Conservation (phyloP, 2,329 filamentous ascomycete species). For the Colletotrichum sp. region DNA sequence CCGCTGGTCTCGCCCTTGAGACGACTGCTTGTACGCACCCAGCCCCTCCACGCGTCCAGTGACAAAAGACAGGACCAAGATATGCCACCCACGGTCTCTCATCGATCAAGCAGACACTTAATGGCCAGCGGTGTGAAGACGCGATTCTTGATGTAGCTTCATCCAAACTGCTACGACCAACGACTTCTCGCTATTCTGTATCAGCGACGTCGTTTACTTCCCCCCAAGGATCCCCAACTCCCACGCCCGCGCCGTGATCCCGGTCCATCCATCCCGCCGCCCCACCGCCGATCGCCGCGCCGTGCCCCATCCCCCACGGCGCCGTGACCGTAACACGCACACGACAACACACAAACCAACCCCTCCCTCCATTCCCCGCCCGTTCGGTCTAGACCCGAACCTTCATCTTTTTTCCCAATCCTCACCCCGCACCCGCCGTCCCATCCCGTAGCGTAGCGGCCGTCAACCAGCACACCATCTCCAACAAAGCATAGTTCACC, state of each 20-base stretch:
- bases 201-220: not conserved
- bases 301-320: not conserved
- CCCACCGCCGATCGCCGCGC: not conserved
- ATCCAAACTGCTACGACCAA: too few species aligned
- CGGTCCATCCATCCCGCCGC: too few species aligned
- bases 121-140: too few species aligned
- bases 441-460: not conserved
- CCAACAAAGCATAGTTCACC: not conserved
- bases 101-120: too few species aligned
- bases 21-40: too few species aligned
- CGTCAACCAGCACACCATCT: not conserved
- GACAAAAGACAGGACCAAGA: too few species aligned
- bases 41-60: too few species aligned
- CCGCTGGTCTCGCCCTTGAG: too few species aligned
- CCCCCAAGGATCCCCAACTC: not conserved
- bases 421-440: not conserved
- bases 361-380: not conserved
- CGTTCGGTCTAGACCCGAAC: not conserved
- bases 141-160: too few species aligned
- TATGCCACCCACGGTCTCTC: too few species aligned
- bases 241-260: not conserved
- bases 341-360: not conserved
- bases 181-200: rapidly evolving
- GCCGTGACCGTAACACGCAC: not conserved
- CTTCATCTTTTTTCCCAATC: not conserved